These are phyloP conservation scores for barrel medic (Medicago truncatula) DNA, from an alignment of 306 rosid species.

Conservation along the genomic window DNA sequence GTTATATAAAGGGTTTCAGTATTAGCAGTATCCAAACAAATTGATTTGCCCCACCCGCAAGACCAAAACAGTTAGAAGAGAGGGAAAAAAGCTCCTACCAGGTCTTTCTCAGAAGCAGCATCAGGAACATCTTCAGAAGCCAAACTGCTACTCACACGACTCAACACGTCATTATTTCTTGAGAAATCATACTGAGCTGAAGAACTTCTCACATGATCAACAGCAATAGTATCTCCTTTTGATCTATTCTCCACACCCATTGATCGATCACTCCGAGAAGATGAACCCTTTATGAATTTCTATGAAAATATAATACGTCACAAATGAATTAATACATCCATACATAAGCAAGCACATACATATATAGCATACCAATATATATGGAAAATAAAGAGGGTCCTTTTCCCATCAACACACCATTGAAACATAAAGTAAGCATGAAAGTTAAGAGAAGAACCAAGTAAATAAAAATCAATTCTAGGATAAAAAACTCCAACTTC, in stretches of 20 bases:
- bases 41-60: constrained; percentile 15
- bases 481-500: no score
- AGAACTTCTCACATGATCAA: constrained; percentile 43
- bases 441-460: not conserved
- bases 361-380: not conserved
- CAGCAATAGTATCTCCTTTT: constrained; percentile 46
- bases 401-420: not conserved
- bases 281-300: constrained; percentile 42
- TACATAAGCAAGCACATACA: constrained; percentile 1
- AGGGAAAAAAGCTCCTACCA: constrained; percentile 50
- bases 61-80: not conserved
- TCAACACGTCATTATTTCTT: constrained; percentile 53
- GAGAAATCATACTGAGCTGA: constrained; percentile 53
- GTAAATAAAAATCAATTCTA: not conserved
- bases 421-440: constrained; percentile 13
- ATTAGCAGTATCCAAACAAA: not conserved
- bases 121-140: constrained; percentile 70
- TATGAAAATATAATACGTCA: constrained; percentile 35
- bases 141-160: constrained; percentile 51
- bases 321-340: constrained; percentile 9
- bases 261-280: constrained; percentile 50
- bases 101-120: constrained; percentile 90
- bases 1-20: not conserved
- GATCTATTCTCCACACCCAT: constrained; percentile 43
- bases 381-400: not conserved